phyloP scores from a whole-genome alignment of 2,329 filamentous ascomycete genomes.

The Talaromyces piceae region DNA sequence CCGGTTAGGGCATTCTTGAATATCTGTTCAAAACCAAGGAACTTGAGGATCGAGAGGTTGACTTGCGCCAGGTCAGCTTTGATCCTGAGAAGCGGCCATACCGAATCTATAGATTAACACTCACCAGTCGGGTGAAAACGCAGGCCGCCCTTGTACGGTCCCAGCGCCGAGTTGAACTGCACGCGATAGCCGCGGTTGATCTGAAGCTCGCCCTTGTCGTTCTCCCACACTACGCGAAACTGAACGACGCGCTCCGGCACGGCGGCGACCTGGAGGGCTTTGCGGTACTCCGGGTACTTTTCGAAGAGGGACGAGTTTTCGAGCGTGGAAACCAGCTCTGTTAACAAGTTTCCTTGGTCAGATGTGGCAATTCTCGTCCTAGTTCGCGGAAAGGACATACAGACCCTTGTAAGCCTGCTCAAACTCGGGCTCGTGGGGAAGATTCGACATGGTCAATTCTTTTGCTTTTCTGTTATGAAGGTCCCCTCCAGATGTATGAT shows the following conservation, averaged over 20 bases:
- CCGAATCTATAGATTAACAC: background rate
- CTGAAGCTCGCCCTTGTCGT: conserved; percentile 81
- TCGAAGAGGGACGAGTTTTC: conserved; percentile 89
- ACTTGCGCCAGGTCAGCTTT: conserved; percentile 21
- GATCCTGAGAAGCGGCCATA: no score
- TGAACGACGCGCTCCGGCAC: conserved; percentile 94
- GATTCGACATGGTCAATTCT: conserved; percentile 61
- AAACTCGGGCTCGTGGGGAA: conserved; percentile 89
- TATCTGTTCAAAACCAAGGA: conserved; percentile 97
- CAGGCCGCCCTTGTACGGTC: conserved; percentile 96
- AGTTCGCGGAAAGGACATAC: background rate
- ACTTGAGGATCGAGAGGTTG: conserved; percentile 72
- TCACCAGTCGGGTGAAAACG: conserved; percentile 71
- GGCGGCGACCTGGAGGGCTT: conserved; percentile 76
- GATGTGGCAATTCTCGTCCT: no score
- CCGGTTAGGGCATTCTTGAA: conserved; percentile 99
- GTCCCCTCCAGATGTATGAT: background rate
- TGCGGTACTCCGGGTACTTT: conserved; percentile 90
- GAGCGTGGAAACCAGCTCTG: conserved; percentile 90
- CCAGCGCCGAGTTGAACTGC: conserved; percentile 96
- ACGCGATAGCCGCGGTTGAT: conserved; percentile 95
- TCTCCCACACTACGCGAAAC: conserved; percentile 95
- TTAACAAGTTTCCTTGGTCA: conserved; percentile 9
- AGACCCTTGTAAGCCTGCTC: conserved; percentile 95
- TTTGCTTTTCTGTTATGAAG: background rate